These are phyloP conservation scores for Claviceps pusilla DNA, from an alignment of 2,329 filamentous ascomycete species.

Conservation along the genomic window DNA sequence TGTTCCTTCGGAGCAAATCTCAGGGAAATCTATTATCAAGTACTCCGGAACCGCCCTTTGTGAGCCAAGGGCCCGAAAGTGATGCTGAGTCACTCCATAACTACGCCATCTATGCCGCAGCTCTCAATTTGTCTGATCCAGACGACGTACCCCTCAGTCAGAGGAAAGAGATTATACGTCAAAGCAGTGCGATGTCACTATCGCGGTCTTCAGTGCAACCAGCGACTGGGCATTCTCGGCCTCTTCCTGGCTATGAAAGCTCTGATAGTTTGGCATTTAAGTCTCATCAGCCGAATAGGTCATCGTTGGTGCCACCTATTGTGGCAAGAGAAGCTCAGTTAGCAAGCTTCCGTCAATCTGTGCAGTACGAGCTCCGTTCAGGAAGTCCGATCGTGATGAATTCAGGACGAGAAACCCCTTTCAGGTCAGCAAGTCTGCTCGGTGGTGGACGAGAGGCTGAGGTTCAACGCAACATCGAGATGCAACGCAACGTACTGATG, in stretches of 20 bases:
- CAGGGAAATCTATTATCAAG: constrained; percentile 23
- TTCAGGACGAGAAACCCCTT: constrained; percentile 24
- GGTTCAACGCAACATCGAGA: constrained; percentile 34
- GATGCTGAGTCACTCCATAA: constrained; percentile 28
- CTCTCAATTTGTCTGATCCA: constrained; percentile 25
- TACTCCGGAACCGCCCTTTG: constrained; percentile 13
- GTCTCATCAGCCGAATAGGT: constrained; percentile 39
- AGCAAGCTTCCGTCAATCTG: constrained; percentile 50
- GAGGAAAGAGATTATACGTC: constrained; percentile 46
- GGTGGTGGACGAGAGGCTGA: constrained; percentile 23
- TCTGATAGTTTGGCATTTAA: constrained; percentile 29
- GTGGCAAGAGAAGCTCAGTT: constrained; percentile 42
- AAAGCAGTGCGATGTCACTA: constrained; percentile 27
- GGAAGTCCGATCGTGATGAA: constrained; percentile 20
- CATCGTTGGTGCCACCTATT: constrained; percentile 25
- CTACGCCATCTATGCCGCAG: constrained; percentile 17
- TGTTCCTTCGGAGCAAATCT: constrained; percentile 37
- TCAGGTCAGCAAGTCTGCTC: constrained; percentile 20
- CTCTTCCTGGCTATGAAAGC: constrained; percentile 11
- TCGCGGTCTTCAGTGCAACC: constrained; percentile 11
- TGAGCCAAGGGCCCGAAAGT: constrained; percentile 17
- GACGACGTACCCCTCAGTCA: constrained; percentile 62
- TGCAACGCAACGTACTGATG: constrained; percentile 40
- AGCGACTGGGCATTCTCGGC: constrained; percentile 7
- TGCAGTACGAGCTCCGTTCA: constrained; percentile 45